Evolutionary conservation across 1,284 basidiomycete species (phyloP).

Genomic region (Trametes pubescens): DNA sequence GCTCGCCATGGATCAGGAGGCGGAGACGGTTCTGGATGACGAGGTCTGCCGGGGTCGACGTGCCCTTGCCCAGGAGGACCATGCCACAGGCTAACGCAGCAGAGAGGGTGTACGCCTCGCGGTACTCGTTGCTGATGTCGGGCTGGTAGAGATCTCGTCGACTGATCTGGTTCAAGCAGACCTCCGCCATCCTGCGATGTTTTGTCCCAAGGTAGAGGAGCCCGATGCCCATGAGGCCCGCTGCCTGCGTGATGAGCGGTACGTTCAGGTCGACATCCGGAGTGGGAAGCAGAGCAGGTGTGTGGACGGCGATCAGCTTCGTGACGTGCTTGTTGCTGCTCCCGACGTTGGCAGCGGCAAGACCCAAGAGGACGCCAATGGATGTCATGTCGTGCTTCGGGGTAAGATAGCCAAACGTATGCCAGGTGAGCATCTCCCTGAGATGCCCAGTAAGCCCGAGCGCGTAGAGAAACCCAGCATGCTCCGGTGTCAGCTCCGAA

Average conservation of each 20-base stretch:
- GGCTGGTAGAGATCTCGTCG: conserved; percentile 79
- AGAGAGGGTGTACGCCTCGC: conserved; percentile 92
- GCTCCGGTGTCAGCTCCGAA: conserved; percentile 84
- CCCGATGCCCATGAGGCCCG: conserved; percentile 90
- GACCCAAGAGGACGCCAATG: conserved; percentile 91
- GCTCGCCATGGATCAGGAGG: conserved; percentile 78
- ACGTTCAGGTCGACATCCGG: conserved; percentile 91
- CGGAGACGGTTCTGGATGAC: conserved; percentile 72
- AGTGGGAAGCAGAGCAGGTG: conserved; percentile 89
- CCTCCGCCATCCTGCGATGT: conserved; percentile 91
- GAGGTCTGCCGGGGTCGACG: conserved; percentile 78
- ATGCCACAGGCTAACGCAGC: conserved; percentile 93
- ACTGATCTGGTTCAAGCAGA: conserved; percentile 87
- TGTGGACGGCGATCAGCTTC: conserved; percentile 91
- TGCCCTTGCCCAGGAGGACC: conserved; percentile 93
- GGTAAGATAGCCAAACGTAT: conserved; percentile 91
- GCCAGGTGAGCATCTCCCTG: conserved; percentile 87
- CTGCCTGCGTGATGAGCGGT: conserved; percentile 88
- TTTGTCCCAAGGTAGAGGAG: conserved; percentile 90
- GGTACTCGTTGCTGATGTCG: conserved; percentile 84
- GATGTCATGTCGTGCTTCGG: conserved; percentile 96
- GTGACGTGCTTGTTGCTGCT: conserved; percentile 88
- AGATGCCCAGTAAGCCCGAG: conserved; percentile 94
- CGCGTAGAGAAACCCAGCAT: conserved; percentile 95
- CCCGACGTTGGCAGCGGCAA: conserved; percentile 92